A percentile compares a stretch with the other conserved stretches of the same genome.
phyloP scores from a whole-genome alignment of 2,329 filamentous ascomycete species.

The Beauveria australis region DNA sequence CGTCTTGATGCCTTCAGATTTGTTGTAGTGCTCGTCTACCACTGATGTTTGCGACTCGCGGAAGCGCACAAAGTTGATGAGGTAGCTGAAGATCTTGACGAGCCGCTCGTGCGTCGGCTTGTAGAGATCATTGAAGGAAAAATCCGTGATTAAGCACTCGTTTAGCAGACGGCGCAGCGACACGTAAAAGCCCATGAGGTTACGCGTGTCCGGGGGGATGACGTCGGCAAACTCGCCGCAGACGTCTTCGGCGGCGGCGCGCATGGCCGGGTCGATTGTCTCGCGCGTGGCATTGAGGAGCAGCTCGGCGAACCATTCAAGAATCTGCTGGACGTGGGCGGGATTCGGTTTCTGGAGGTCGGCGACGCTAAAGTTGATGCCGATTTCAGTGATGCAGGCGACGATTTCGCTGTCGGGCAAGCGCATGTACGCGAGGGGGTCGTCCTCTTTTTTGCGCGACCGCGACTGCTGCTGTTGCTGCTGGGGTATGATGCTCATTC shows the following conservation, averaged over 20 bases:
- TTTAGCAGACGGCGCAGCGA: slow-evolving; percentile 70
- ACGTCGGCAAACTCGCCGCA: slow-evolving; percentile 79
- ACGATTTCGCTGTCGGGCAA: slow-evolving; percentile 73
- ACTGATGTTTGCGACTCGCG: slow-evolving; percentile 83
- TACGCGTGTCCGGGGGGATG: slow-evolving; percentile 78
- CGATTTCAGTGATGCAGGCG: slow-evolving; percentile 94
- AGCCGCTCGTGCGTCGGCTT: slow-evolving; percentile 84
- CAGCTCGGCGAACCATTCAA: slow-evolving; percentile 94
- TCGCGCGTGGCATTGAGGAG: slow-evolving; percentile 90
- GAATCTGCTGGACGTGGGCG: slow-evolving; percentile 90
- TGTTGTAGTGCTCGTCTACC: slow-evolving; percentile 92
- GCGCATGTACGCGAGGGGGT: slow-evolving; percentile 51
- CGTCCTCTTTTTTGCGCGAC: slow-evolving; percentile 50
- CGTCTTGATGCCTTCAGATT: slow-evolving; percentile 74
- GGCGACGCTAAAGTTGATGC: slow-evolving; percentile 75
- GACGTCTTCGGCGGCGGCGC: slow-evolving; percentile 79
- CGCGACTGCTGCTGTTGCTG: slow-evolving; percentile 42
- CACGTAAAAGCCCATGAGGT: slow-evolving; percentile 92
- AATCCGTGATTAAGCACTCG: slow-evolving; percentile 88
- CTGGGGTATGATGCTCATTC: slow-evolving; percentile 52
- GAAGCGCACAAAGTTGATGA: slow-evolving; percentile 98
- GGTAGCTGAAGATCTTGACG: slow-evolving; percentile 91
- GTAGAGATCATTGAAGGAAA: slow-evolving; percentile 86
- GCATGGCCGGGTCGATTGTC: slow-evolving; percentile 91
- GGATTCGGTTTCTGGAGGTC: slow-evolving; percentile 93